These are phyloP conservation scores for Cryphonectria japonica DNA, from an alignment of 2,329 filamentous ascomycete genomes.

Conservation along the genomic window DNA sequence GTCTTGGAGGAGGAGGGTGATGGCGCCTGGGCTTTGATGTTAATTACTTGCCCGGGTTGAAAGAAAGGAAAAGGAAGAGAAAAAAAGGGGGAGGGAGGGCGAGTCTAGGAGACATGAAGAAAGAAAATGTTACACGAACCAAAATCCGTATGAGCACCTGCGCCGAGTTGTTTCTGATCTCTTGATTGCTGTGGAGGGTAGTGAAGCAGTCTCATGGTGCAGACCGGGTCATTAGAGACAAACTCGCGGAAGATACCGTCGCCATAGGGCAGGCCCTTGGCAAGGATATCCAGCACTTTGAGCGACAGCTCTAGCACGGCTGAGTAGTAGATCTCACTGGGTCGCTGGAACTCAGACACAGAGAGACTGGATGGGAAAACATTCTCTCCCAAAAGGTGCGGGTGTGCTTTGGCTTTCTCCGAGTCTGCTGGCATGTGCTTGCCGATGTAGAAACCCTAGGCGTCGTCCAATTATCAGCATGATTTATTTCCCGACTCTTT, in stretches of 20 bases:
- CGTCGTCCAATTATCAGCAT: neutral
- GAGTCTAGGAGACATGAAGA: neutral
- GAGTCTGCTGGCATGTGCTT: conserved; percentile 40
- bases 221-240: conserved; percentile 45
- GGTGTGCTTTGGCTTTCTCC: conserved; percentile 41
- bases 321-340: conserved; percentile 46
- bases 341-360: conserved; percentile 40
- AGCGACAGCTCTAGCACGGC: conserved; percentile 45
- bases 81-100: neutral
- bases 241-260: conserved; percentile 49
- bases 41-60: neutral
- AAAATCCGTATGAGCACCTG: conserved; percentile 59
- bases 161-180: conserved; percentile 40
- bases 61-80: no score
- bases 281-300: conserved; percentile 47
- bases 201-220: conserved; percentile 51
- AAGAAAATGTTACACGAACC: conserved; percentile 36
- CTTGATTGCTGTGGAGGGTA: conserved; percentile 48
- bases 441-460: conserved; percentile 44
- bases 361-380: conserved; percentile 38
- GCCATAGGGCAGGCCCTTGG: conserved; percentile 45
- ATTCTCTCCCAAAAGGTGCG: conserved; percentile 45
- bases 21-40: conserved; percentile 38
- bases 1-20: conserved; percentile 60
- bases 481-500: neutral